Conservation (phyloP, 192 early-diverging fungal genomes). For the Funneliformis mosseae region DNA sequence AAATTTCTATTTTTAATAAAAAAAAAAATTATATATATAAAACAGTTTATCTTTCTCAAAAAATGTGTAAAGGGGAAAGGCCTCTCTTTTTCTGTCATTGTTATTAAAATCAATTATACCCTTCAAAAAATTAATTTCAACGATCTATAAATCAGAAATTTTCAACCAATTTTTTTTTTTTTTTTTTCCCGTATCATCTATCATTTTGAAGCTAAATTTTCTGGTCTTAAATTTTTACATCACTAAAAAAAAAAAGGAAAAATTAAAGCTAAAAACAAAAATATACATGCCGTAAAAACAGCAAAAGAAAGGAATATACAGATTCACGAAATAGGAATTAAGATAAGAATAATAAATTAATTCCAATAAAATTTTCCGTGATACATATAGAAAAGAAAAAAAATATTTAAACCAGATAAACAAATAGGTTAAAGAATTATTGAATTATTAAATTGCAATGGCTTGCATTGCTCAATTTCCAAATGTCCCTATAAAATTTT, state of each 20-base stretch:
- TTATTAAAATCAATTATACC: neutral
- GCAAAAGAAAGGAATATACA: neutral
- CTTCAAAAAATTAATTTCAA: neutral
- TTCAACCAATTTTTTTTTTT: neutral
- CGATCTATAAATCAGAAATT: neutral
- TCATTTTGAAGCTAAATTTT: neutral
- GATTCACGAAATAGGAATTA: neutral
- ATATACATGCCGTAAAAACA: neutral
- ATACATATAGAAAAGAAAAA: neutral
- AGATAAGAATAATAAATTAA: neutral
- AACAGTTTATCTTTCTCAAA: neutral
- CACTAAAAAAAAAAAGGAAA: neutral
- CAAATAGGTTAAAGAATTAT: neutral
- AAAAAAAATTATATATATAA: neutral
- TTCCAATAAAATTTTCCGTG: neutral
- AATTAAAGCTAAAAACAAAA: neutral
- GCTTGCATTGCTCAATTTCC: neutral
- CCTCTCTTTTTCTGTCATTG: neutral
- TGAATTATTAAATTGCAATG: constrained; percentile 6
- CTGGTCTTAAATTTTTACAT: neutral
- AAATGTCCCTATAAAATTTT: neutral
- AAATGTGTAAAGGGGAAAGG: neutral
- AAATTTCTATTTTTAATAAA: neutral
- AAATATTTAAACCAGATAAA: neutral
- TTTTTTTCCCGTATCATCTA: neutral